Evolutionary conservation across 2,329 filamentous ascomycete genomes (phyloP).

Genomic region (Trichophyton schoenleinii): DNA sequence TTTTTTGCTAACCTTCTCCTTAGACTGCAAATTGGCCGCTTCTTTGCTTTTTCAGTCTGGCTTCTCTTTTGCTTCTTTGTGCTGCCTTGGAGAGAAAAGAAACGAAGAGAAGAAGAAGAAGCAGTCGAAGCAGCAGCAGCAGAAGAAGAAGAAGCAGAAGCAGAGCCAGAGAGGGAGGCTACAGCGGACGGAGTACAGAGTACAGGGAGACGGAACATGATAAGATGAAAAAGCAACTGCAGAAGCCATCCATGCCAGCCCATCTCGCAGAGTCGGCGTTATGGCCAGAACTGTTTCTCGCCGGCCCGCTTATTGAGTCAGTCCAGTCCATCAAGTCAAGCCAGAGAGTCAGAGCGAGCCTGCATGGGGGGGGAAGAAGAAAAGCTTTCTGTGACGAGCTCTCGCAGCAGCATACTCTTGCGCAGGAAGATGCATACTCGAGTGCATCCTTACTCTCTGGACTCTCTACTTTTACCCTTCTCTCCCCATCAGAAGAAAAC

Average conservation of each 20-base stretch:
- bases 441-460: too few species aligned
- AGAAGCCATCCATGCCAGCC: not conserved
- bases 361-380: not conserved
- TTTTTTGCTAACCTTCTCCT: conserved; percentile 1
- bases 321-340: not conserved
- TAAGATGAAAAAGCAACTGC: not conserved
- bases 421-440: too few species aligned
- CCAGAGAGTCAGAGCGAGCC: not conserved
- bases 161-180: not conserved
- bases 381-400: not conserved
- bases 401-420: not conserved
- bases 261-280: not conserved
- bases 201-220: too few species aligned
- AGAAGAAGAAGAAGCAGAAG: too few species aligned
- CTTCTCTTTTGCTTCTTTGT: conserved; percentile 10
- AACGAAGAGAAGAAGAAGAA: not conserved
- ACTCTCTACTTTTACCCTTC: too few species aligned
- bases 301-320: not conserved
- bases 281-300: not conserved
- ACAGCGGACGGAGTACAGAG: too few species aligned
- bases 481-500: too few species aligned
- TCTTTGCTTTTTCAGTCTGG: not conserved
- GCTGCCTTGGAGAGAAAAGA: not conserved
- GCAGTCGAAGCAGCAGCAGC: not conserved
- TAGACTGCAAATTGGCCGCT: not conserved